These are phyloP conservation scores for Silene coronaria DNA, from an alignment of 179 eudicot species.

Conservation along the genomic window DNA sequence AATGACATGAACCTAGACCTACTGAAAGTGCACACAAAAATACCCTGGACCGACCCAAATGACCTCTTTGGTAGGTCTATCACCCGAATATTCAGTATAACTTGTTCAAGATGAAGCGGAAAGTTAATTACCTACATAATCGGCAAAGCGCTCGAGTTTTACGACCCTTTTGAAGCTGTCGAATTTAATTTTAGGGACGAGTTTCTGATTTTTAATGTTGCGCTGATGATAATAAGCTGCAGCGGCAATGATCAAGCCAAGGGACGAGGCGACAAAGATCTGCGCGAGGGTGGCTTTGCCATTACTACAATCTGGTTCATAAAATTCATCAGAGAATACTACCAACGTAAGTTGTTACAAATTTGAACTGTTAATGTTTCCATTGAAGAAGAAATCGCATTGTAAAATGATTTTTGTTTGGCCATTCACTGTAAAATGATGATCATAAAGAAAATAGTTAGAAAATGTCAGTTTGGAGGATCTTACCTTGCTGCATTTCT, in stretches of 20 bases:
- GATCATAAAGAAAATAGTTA: neutral
- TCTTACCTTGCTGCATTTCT: conserved; percentile 54
- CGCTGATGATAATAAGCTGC: conserved; percentile 46
- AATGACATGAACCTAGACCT: too few species aligned
- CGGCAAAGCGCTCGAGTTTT: conserved; percentile 69
- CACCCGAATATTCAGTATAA: neutral
- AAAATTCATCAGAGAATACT: conserved; percentile 16
- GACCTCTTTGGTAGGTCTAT: neutral
- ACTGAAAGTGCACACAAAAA: too few species aligned
- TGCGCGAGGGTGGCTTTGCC: conserved; percentile 40
- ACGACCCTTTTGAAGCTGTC: conserved; percentile 53
- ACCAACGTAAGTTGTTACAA: conserved; percentile 18
- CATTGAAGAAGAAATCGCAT: conserved; percentile 29
- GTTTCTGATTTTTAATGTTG: conserved; percentile 40
- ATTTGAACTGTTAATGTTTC: conserved; percentile 26
- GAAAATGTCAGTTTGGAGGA: neutral
- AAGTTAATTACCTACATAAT: conserved; percentile 75
- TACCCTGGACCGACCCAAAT: too few species aligned
- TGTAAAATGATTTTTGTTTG: neutral
- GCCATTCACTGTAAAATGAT: neutral
- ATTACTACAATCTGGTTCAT: conserved; percentile 31
- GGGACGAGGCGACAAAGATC: conserved; percentile 52
- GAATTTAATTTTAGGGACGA: conserved; percentile 47
- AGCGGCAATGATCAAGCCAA: conserved; percentile 58
- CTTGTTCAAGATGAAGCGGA: neutral